Conservation (phyloP, 768 basidiomycete species). For the Suillus plorans region DNA sequence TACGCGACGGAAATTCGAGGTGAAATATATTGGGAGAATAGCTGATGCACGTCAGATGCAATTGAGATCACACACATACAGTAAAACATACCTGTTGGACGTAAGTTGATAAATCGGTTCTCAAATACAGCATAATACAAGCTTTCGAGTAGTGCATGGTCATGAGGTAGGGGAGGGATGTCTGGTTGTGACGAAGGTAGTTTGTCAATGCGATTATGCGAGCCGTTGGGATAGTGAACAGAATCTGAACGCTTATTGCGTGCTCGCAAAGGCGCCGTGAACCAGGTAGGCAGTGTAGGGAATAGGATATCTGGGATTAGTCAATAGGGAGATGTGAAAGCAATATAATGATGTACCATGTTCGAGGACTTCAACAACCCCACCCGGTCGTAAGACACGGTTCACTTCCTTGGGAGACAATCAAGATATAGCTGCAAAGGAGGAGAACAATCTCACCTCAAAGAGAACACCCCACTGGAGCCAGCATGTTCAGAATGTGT, state of each 20-base stretch:
- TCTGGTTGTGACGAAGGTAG: conserved; percentile 31
- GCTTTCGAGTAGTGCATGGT: conserved; percentile 69
- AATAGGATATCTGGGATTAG: conserved; percentile 62
- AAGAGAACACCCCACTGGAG: conserved; percentile 65
- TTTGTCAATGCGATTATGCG: conserved; percentile 33
- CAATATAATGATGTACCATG: conserved; percentile 48
- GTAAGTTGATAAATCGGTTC: conserved; percentile 69
- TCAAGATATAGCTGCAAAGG: conserved; percentile 3
- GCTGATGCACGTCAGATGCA: conserved; percentile 37
- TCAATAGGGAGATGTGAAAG: neutral
- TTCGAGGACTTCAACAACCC: conserved; percentile 70
- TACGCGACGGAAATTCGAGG: conserved; percentile 69
- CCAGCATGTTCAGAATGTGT: conserved; percentile 8
- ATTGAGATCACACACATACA: neutral
- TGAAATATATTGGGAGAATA: conserved; percentile 66
- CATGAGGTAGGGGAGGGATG: conserved; percentile 46
- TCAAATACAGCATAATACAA: conserved; percentile 67
- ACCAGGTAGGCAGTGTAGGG: conserved; percentile 76
- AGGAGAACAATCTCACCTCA: conserved; percentile 42
- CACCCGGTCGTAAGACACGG: conserved; percentile 67
- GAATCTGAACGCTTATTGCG: conserved; percentile 49
- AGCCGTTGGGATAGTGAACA: conserved; percentile 50
- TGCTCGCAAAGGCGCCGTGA: conserved; percentile 65
- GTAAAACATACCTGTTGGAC: conserved; percentile 57
- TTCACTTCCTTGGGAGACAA: conserved; percentile 58